phyloP scores from a whole-genome alignment of 1,284 basidiomycete genomes.

The Cryptococcus hybrid region DNA sequence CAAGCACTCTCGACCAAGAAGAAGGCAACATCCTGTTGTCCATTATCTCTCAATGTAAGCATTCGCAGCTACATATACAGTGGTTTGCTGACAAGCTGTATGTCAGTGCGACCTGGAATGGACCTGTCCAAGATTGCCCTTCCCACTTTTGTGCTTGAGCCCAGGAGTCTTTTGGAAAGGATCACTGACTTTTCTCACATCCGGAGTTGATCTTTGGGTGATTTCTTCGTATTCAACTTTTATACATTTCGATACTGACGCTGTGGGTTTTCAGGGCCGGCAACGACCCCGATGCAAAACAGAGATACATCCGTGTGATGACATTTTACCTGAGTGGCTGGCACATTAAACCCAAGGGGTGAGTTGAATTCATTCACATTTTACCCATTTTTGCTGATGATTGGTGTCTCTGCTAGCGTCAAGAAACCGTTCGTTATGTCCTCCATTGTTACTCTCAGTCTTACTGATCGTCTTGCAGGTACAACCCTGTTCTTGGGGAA shows the following conservation, averaged over 20 bases:
- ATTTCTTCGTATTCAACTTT: background rate
- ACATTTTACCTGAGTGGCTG: constrained; percentile 96
- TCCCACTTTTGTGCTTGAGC: constrained; percentile 92
- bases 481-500: constrained; percentile 96
- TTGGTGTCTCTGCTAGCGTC: too few species aligned
- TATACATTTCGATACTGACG: too few species aligned
- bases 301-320: constrained; percentile 86
- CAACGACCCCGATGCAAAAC: constrained; percentile 66
- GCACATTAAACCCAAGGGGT: constrained; percentile 98
- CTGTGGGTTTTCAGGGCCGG: constrained; percentile 24
- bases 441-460: too few species aligned
- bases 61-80: background rate
- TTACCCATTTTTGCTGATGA: too few species aligned
- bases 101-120: constrained; percentile 89
- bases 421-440: too few species aligned
- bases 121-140: constrained; percentile 91
- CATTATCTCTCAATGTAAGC: constrained; percentile 50
- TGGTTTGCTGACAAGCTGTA: constrained; percentile 51
- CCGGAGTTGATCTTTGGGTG: constrained; percentile 86
- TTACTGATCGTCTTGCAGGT: constrained; percentile 41
- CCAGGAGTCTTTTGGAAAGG: constrained; percentile 82
- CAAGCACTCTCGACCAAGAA: constrained; percentile 48
- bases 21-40: constrained; percentile 49
- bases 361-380: background rate
- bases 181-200: constrained; percentile 99